Conservation (phyloP, 805 yeast species). For the Myxozyma udenii region DNA sequence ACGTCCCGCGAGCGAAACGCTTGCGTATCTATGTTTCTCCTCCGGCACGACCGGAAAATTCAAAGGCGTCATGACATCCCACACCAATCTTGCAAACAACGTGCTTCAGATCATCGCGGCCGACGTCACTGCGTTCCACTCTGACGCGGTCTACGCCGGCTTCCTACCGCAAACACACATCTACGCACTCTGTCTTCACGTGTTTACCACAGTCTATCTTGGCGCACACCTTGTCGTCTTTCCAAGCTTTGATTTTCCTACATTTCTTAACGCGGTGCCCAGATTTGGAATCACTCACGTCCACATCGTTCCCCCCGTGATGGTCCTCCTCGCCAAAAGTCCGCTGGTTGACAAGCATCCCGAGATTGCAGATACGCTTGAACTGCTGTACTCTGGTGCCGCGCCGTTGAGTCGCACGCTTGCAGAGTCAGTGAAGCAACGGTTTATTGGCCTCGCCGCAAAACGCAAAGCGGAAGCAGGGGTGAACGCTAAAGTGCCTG, state of each 20-base stretch:
- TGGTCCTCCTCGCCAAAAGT: slow-evolving; percentile 46
- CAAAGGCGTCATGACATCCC: slow-evolving; percentile 70
- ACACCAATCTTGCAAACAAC: slow-evolving; percentile 49
- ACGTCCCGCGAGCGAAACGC: slow-evolving; percentile 7
- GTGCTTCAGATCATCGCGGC: slow-evolving; percentile 27
- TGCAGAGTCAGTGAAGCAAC: slow-evolving; percentile 8
- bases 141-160: slow-evolving; percentile 37
- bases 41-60: slow-evolving; percentile 57
- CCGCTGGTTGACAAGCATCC: slow-evolving; percentile 46
- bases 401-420: slow-evolving; percentile 42
- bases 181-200: slow-evolving; percentile 37
- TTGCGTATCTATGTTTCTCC: slow-evolving; percentile 35
- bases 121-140: not conserved
- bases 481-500: not conserved
- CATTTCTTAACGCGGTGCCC: slow-evolving; percentile 33
- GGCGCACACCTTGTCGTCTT: slow-evolving; percentile 18
- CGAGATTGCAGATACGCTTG: not conserved
- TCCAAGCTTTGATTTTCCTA: slow-evolving; percentile 38
- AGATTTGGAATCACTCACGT: slow-evolving; percentile 41
- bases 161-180: slow-evolving; percentile 39
- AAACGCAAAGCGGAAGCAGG: slow-evolving; percentile 6
- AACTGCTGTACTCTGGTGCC: slow-evolving; percentile 42
- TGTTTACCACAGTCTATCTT: slow-evolving; percentile 30
- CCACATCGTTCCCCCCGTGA: slow-evolving; percentile 45
- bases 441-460: not conserved